Percentiles rank a stretch among this genome's conserved stretches.
Conservation (phyloP, 148 eudicot species). For the Rhododendron mucronatum region DNA sequence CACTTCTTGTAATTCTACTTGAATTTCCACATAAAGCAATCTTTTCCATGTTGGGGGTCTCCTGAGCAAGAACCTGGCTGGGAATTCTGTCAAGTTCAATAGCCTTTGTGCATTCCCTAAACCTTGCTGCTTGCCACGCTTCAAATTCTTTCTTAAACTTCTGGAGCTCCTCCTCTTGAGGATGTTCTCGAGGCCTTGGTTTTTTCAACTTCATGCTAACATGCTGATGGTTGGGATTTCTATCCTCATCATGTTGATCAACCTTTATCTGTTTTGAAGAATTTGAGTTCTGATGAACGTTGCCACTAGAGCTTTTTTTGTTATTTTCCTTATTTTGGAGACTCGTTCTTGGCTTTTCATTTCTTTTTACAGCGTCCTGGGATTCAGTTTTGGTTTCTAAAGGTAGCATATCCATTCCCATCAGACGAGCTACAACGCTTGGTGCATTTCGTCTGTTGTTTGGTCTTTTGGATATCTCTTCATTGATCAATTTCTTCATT, state of each 20-base stretch:
- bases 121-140: slow-evolving; percentile 93
- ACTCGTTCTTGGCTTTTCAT: slow-evolving; percentile 17
- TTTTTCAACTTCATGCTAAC: slow-evolving; percentile 35
- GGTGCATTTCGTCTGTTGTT: slow-evolving; percentile 52
- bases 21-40: slow-evolving; percentile 55
- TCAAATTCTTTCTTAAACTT: slow-evolving; percentile 94
- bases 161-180: slow-evolving; percentile 97
- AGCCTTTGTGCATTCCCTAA: slow-evolving; percentile 72
- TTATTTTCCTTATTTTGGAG: slow-evolving; percentile 27
- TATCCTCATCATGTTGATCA: slow-evolving; percentile 26
- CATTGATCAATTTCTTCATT: slow-evolving; percentile 68
- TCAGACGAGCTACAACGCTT: slow-evolving; percentile 83
- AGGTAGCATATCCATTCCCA: slow-evolving; percentile 89
- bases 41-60: slow-evolving; percentile 79
- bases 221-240: slow-evolving; percentile 37
- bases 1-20: slow-evolving; percentile 21
- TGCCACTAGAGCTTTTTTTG: slow-evolving; percentile 34
- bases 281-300: slow-evolving; percentile 31
- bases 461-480: slow-evolving; percentile 55
- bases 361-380: slow-evolving; percentile 28
- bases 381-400: slow-evolving; percentile 31
- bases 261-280: slow-evolving; percentile 28
- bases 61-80: slow-evolving; percentile 71
- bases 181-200: slow-evolving; percentile 78
- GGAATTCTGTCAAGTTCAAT: slow-evolving; percentile 57